A percentile compares a stretch with the other conserved stretches of the same genome.
Conservation (phyloP, 306 rosid species). For the Sphenostylis stenocarpa region DNA sequence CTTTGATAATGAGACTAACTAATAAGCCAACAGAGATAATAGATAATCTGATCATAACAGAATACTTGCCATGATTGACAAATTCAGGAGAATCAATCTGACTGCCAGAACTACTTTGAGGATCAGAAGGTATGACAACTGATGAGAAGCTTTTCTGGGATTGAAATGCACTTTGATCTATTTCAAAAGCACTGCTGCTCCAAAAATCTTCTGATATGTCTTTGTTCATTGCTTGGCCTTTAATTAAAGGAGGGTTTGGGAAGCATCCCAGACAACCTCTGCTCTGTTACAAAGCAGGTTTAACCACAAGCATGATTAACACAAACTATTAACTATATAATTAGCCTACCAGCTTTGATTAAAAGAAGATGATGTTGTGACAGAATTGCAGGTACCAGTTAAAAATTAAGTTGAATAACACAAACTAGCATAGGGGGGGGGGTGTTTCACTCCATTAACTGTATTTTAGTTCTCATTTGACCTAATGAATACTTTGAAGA, state of each 20-base stretch:
- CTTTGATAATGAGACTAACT: slow-evolving; percentile 20
- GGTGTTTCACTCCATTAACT: neutral
- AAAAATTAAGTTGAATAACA: neutral
- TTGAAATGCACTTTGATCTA: slow-evolving; percentile 54
- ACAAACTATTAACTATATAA: slow-evolving; percentile 31
- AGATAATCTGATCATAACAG: slow-evolving; percentile 13
- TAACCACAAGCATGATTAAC: slow-evolving; percentile 54
- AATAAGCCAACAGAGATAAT: slow-evolving; percentile 1
- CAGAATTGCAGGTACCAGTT: neutral
- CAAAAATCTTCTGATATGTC: slow-evolving; percentile 65
- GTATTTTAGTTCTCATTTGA: neutral
- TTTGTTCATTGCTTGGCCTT: slow-evolving; percentile 45
- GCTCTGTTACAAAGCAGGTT: slow-evolving; percentile 81
- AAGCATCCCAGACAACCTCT: slow-evolving; percentile 86
- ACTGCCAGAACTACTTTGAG: slow-evolving; percentile 47
- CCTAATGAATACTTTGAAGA: neutral
- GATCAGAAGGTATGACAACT: slow-evolving; percentile 37
- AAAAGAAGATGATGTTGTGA: neutral
- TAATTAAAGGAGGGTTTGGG: slow-evolving; percentile 45
- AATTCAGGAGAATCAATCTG: slow-evolving; percentile 58
- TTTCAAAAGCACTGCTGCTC: slow-evolving; percentile 68
- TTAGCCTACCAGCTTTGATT: neutral
- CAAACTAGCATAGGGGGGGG: neutral
- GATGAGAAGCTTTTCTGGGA: slow-evolving; percentile 61
- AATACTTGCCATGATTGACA: slow-evolving; percentile 75